Conservation (phyloP, 768 basidiomycete genomes). For the Phanerochaete sordida region DNA sequence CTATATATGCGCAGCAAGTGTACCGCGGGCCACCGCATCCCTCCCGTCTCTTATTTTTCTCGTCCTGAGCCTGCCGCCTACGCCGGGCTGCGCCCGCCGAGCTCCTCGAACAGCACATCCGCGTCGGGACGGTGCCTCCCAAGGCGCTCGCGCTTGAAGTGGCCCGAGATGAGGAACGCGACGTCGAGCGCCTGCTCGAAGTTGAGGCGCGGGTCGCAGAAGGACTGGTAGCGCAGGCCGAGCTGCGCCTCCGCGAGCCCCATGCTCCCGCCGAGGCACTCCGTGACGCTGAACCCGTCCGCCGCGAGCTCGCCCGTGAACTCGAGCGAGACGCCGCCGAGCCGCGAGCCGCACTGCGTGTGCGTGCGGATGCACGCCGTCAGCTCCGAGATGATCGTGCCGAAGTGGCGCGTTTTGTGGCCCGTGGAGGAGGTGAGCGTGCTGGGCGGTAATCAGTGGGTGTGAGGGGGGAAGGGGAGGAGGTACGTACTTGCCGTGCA, state of each 20-base stretch:
- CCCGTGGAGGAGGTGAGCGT: constrained; percentile 78
- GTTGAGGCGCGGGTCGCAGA: constrained; percentile 93
- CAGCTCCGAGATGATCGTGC: constrained; percentile 85
- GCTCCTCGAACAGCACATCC: constrained; percentile 30
- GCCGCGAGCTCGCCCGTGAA: constrained; percentile 86
- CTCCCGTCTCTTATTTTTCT: too few species aligned
- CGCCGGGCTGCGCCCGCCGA: constrained; percentile 21
- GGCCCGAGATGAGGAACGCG: constrained; percentile 81
- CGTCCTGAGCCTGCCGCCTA: too few species aligned
- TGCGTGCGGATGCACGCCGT: constrained; percentile 82
- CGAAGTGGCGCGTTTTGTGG: constrained; percentile 89
- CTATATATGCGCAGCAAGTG: too few species aligned
- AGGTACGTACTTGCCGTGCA: constrained; percentile 91
- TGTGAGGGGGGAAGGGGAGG: neutral
- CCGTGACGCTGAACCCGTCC: constrained; percentile 93
- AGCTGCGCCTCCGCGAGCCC: constrained; percentile 86
- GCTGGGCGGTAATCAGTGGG: constrained; percentile 34
- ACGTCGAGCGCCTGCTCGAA: constrained; percentile 93
- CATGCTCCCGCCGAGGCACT: constrained; percentile 97
- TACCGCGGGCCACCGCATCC: too few species aligned
- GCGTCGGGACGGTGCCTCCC: constrained; percentile 16
- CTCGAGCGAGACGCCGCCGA: constrained; percentile 65
- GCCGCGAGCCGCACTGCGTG: constrained; percentile 60
- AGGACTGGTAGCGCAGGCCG: constrained; percentile 88
- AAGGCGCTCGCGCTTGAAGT: constrained; percentile 65